Percentiles rank a stretch among this genome's conserved stretches.
These are phyloP conservation scores for Populus nigra DNA, from an alignment of 345 rosid species.

Conservation along the genomic window DNA sequence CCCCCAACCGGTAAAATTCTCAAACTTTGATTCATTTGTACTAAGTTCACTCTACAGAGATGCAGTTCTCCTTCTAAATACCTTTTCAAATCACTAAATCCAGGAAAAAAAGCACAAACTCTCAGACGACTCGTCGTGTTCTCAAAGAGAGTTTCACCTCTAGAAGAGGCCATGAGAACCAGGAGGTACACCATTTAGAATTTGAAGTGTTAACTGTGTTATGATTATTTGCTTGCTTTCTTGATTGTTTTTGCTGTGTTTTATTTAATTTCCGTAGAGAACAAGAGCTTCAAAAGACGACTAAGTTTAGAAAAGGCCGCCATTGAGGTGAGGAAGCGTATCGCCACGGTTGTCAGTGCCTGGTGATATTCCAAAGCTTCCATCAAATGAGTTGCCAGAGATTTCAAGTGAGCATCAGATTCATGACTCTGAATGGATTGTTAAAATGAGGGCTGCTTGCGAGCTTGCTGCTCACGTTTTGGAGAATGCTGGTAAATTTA, in stretches of 20 bases:
- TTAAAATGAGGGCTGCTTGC: constrained; percentile 76
- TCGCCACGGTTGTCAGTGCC: constrained; percentile 78
- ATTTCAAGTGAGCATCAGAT: constrained; percentile 59
- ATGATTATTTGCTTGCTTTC: background rate
- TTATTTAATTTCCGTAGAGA: constrained; percentile 34
- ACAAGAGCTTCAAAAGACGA: constrained; percentile 47
- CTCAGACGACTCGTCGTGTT: constrained; percentile 32
- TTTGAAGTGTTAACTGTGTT: background rate
- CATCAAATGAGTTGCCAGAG: constrained; percentile 60
- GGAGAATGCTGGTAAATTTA: constrained; percentile 64
- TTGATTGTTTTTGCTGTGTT: background rate
- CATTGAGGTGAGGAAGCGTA: constrained; percentile 76
- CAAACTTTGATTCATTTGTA: background rate
- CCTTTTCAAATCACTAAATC: constrained; percentile 1
- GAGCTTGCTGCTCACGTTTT: constrained; percentile 92
- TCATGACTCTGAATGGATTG: constrained; percentile 71
- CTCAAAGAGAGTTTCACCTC: constrained; percentile 52
- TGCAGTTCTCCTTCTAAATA: background rate
- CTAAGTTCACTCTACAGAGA: background rate
- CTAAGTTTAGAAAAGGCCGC: constrained; percentile 48
- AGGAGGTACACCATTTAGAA: constrained; percentile 37
- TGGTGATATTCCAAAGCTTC: constrained; percentile 75
- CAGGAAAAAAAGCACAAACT: constrained; percentile 30
- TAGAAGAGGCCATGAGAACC: constrained; percentile 76
- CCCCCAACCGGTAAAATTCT: constrained; percentile 39